Evolutionary conservation across 306 rosid genomes (phyloP).

Genomic region (Fragaria iinumae): DNA sequence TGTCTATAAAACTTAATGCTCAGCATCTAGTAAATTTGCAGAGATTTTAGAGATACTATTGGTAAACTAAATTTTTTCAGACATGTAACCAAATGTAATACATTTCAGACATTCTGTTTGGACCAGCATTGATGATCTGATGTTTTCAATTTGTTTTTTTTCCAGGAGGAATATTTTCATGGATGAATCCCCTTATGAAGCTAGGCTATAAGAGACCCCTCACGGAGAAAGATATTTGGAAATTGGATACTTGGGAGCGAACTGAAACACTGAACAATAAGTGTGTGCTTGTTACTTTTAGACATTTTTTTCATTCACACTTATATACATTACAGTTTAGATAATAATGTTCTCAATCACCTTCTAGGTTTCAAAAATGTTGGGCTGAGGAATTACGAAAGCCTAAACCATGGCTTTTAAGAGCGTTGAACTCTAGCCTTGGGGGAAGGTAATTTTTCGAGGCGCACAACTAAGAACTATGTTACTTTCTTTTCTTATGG

Average conservation of each 20-base stretch:
- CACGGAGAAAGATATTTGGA: slow-evolving; percentile 90
- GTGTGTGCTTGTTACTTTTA: slow-evolving; percentile 36
- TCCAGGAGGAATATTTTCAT: slow-evolving; percentile 60
- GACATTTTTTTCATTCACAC: slow-evolving; percentile 13
- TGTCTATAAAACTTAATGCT: slow-evolving; percentile 31
- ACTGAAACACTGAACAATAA: slow-evolving; percentile 68
- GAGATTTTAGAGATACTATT: background rate
- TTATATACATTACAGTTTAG: slow-evolving; percentile 14
- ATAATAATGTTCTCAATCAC: slow-evolving; percentile 16
- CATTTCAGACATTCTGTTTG: background rate
- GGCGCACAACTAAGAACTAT: slow-evolving; percentile 23
- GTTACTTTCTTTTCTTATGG: slow-evolving; percentile 1
- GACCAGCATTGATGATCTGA: slow-evolving; percentile 10
- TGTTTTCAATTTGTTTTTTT: slow-evolving; percentile 22
- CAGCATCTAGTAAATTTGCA: slow-evolving; percentile 3
- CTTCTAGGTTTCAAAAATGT: slow-evolving; percentile 67
- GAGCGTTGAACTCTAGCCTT: slow-evolving; percentile 78
- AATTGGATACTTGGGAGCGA: slow-evolving; percentile 83
- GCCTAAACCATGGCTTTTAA: slow-evolving; percentile 87
- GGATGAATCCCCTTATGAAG: slow-evolving; percentile 84
- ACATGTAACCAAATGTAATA: background rate
- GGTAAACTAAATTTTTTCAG: background rate
- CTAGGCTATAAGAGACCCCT: slow-evolving; percentile 79
- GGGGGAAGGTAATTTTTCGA: slow-evolving; percentile 67
- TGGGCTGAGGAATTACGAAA: slow-evolving; percentile 78